Evolutionary conservation across 208 protist genomes (phyloP), one percentile per base, ranked within the genome.

Genomic region (Leishmania lainsoni): DNA sequence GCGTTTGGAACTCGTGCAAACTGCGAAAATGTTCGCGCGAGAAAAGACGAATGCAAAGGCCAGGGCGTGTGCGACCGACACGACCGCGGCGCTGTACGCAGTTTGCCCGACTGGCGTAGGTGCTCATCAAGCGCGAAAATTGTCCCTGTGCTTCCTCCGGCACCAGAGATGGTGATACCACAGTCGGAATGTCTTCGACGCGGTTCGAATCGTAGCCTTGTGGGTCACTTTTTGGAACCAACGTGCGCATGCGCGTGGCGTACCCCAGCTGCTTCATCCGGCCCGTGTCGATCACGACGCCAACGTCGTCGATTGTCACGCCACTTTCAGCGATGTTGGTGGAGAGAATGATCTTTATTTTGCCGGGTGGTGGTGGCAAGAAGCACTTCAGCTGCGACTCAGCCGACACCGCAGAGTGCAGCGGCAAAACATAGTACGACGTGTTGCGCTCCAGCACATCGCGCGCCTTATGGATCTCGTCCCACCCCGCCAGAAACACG

Each of bases 301-400:
- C 97, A 49, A 99, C 98, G 82, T 99, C 99, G 91, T 99, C 99
- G 83, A 99, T 99, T 16, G 99, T 99, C 49, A 99, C 89, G 70
- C 99, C 99, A 66, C 99, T 99, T 84, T 99, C 99, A n/a, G 99
- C 99, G 83, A 99, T 99, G 89, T 99, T 99, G 70, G 99, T 99
- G 10, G 99, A 99, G n/a, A 99, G 87, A 54, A 99, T 95, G 39
- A 99, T 82, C 87, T 99, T 99, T 22, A 97, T 75, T 59, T 96
- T 96, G 14, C 96, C 96, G 4, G 88, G 84, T 16, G 91, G 90
- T 2, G 98, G 92, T 5, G 98, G 96, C 54, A 99, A 89, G 87
- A 99, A 99, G 83, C 99, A 99, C 29, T 88, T 84, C 85, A 98
- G 96, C 91, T 99, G 99, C 81, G 98, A 95, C 74, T 99, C 98